A percentile compares a stretch with the other conserved stretches of the same genome.
These are phyloP conservation scores for Recurvomyces mirabilis DNA, from an alignment of 495 filamentous ascomycete genomes.

Conservation along the genomic window DNA sequence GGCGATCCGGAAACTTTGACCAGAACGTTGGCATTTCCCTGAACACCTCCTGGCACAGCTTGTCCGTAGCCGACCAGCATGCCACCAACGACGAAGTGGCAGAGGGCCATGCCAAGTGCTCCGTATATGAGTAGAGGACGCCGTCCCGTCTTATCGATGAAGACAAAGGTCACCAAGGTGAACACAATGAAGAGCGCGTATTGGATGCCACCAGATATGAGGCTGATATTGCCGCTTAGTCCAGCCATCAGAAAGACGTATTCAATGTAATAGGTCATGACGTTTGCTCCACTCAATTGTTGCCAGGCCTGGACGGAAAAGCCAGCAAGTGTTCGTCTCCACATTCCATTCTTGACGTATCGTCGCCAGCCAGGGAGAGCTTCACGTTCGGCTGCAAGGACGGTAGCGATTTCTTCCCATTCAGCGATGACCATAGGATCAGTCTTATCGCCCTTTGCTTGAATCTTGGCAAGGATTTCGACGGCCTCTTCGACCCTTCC, in stretches of 20 bases:
- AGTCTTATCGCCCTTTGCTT: slow-evolving; percentile 50
- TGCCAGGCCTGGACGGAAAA: slow-evolving; percentile 59
- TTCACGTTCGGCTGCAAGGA: slow-evolving; percentile 47
- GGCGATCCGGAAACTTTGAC: slow-evolving; percentile 49
- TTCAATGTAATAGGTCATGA: slow-evolving; percentile 45
- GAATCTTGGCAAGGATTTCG: slow-evolving; percentile 54
- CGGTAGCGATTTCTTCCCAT: slow-evolving; percentile 56
- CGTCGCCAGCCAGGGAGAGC: slow-evolving; percentile 45
- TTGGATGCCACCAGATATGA: slow-evolving; percentile 59
- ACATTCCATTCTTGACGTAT: slow-evolving; percentile 54
- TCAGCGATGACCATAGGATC: slow-evolving; percentile 62
- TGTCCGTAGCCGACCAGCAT: slow-evolving; percentile 41
- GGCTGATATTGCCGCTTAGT: slow-evolving; percentile 50
- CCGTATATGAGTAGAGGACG: slow-evolving; percentile 58
- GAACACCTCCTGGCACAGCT: slow-evolving; percentile 43
- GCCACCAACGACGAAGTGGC: slow-evolving; percentile 56
- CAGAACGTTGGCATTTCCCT: slow-evolving; percentile 55
- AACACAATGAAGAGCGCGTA: slow-evolving; percentile 68
- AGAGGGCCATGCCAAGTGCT: slow-evolving; percentile 57
- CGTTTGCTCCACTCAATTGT: slow-evolving; percentile 58
- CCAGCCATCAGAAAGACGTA: slow-evolving; percentile 63
- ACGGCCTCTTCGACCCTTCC: slow-evolving; percentile 59
- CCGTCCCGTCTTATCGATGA: slow-evolving; percentile 66
- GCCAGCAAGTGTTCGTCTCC: slow-evolving; percentile 60
- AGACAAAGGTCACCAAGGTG: slow-evolving; percentile 55